Conservation (phyloP, 257 asterid genomes). For the Solanum peruvianum region DNA sequence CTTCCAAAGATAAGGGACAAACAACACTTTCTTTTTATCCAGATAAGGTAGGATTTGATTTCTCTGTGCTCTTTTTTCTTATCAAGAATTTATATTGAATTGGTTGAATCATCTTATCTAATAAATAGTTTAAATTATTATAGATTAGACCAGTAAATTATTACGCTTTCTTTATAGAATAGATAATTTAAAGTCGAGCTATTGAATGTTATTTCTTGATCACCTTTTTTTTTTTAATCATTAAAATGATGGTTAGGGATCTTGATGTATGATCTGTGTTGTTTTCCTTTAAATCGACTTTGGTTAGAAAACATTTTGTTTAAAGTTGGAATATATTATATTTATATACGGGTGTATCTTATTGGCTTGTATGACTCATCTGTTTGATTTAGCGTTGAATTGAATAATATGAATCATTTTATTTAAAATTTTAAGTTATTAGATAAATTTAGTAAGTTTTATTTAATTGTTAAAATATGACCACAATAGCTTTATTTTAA, state of each 20-base stretch:
- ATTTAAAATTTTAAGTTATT: neutral
- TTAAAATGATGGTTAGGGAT: neutral
- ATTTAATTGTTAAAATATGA: neutral
- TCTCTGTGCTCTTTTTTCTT: neutral
- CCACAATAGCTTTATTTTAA: neutral
- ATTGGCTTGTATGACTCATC: neutral
- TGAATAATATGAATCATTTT: neutral
- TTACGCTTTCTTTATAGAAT: neutral
- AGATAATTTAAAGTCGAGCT: neutral
- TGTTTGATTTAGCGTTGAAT: neutral
- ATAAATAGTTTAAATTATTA: neutral
- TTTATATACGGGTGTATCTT: neutral
- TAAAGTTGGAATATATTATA: neutral
- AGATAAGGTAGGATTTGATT: neutral
- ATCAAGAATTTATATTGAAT: neutral
- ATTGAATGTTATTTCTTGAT: neutral
- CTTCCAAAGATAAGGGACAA: neutral
- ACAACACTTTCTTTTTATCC: neutral
- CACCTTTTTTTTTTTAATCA: neutral
- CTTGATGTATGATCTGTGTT: neutral
- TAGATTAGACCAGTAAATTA: neutral
- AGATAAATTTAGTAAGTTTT: neutral
- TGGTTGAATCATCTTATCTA: neutral
- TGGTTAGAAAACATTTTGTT: neutral
- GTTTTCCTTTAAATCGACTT: neutral